Percentiles rank a stretch among this genome's conserved stretches.
Conservation (phyloP, 2,329 filamentous ascomycete species). For the Ophiocordyceps sinensis region DNA sequence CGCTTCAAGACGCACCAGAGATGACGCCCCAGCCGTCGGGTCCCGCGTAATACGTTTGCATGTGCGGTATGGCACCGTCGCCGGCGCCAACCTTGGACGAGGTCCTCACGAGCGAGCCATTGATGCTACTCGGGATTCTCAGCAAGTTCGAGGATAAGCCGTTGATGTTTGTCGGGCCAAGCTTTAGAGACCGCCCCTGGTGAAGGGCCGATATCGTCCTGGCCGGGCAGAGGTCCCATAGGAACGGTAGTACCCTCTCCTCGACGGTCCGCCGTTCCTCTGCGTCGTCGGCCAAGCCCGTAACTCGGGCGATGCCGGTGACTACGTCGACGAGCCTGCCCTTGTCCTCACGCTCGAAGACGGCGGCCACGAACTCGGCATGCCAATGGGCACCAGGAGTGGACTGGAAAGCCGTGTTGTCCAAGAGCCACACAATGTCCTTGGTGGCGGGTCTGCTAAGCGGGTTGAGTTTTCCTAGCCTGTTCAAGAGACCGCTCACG, state of each 20-base stretch:
- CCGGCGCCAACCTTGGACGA: slow-evolving; percentile 35
- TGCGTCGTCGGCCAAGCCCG: slow-evolving; percentile 50
- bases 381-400: slow-evolving; percentile 45
- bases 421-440: slow-evolving; percentile 69
- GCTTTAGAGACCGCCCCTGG: slow-evolving; percentile 28
- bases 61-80: slow-evolving; percentile 39
- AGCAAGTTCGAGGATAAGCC: slow-evolving; percentile 57
- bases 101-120: slow-evolving; percentile 31
- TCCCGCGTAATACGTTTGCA: slow-evolving; percentile 61
- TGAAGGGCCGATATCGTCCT: slow-evolving; percentile 53
- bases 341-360: slow-evolving; percentile 61
- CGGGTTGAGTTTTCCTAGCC: slow-evolving; percentile 39
- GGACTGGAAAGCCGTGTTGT: slow-evolving; percentile 68
- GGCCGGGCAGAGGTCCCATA: slow-evolving; percentile 61
- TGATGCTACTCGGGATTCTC: slow-evolving; percentile 29
- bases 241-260: slow-evolving; percentile 58
- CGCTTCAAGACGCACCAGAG: slow-evolving; percentile 34
- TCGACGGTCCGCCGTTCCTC: slow-evolving; percentile 45
- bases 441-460: slow-evolving; percentile 43
- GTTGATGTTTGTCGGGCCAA: slow-evolving; percentile 58
- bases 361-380: slow-evolving; percentile 70
- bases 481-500: slow-evolving; percentile 28
- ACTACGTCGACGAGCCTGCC: slow-evolving; percentile 54
- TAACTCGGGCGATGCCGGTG: slow-evolving; percentile 50
- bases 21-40: slow-evolving; percentile 74